Evolutionary conservation across 73 alveolate species (phyloP), one percentile per base, ranked within the genome.

Genomic region (Stentor roeselii): DNA sequence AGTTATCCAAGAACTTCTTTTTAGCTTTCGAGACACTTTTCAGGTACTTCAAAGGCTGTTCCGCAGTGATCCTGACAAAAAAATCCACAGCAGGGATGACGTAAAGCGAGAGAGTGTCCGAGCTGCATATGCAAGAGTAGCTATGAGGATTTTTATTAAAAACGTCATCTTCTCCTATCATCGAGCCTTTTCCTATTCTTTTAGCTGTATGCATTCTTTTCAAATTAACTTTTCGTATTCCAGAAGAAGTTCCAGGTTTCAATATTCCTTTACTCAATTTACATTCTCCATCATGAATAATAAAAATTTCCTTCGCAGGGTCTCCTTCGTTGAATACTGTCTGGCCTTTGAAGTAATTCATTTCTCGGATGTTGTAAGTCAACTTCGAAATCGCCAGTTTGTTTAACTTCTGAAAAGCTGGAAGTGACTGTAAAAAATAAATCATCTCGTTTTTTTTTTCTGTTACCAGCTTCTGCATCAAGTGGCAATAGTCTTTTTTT

Each of bases 211-310:
- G 67, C 21, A 50, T 6, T 50, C 21, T 6, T 50, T 21, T 50
- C 21, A 6, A 11, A 21, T 11, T 50, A 50, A 50, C 21, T 50
- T 50, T 50, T 50, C 67, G 6, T 11, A 50, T 21, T 11, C 21
- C 21, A 6, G 21, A 11, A 11, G 67, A 50, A 11, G 67, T 11
- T 50, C 30, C 30, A 11, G 67, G 67, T 50, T 50, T 50, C 6
- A 21, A 50, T 50, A 50, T 50, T 11, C 6, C 6, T 50, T 21
- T 50, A 50, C 67, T 11, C 21, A 91, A 75, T 42, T 91, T 92
- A 78, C 87, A 87, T 78, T 91, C 96, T 75, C 96, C 96, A 36
- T 59, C 85, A 39, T 58, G 50, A 2, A 91, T 88, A 3, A 91
- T 78, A 78, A 60, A 91, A 11, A 91, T 67, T 60, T 82, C n/a